phyloP scores from a whole-genome alignment of 2,329 filamentous ascomycete species.

The Trichoderma guizhouense region DNA sequence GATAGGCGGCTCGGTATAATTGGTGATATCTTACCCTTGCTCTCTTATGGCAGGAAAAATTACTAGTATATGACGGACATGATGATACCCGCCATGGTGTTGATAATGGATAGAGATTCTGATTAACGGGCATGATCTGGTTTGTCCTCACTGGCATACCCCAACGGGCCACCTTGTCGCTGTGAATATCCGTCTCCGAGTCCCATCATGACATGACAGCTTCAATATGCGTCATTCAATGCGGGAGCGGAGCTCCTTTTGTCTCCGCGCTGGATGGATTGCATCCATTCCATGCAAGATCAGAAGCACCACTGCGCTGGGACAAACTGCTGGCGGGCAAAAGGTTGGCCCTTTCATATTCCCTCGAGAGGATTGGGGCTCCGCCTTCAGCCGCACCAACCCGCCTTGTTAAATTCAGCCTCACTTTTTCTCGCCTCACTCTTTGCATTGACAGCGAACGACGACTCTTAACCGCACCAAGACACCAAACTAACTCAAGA shows the following conservation, averaged over 20 bases:
- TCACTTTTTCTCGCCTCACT: conserved; percentile 5
- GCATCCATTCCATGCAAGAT: background rate
- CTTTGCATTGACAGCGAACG: background rate
- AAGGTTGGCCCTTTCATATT: background rate
- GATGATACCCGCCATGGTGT: conserved; percentile 1
- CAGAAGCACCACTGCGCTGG: background rate
- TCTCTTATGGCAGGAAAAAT: conserved; percentile 3
- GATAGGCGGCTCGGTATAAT: conserved; percentile 12
- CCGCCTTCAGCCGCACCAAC: conserved; percentile 12
- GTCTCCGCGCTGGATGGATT: background rate
- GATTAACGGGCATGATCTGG: background rate
- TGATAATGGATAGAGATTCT: background rate
- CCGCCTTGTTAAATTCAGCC: background rate
- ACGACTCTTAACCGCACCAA: background rate
- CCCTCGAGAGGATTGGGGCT: background rate
- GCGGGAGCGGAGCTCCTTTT: background rate
- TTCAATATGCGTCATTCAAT: background rate
- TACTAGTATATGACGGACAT: conserved; percentile 3
- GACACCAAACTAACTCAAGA: background rate
- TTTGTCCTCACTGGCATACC: background rate
- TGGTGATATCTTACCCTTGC: conserved; percentile 15
- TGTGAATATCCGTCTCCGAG: background rate
- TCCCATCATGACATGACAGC: background rate
- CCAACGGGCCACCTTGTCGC: background rate
- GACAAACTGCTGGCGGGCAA: background rate